A percentile compares a stretch with the other conserved stretches of the same genome.
phyloP scores from a whole-genome alignment of 1,139 yeast genomes.

The Pichia sp. region DNA sequence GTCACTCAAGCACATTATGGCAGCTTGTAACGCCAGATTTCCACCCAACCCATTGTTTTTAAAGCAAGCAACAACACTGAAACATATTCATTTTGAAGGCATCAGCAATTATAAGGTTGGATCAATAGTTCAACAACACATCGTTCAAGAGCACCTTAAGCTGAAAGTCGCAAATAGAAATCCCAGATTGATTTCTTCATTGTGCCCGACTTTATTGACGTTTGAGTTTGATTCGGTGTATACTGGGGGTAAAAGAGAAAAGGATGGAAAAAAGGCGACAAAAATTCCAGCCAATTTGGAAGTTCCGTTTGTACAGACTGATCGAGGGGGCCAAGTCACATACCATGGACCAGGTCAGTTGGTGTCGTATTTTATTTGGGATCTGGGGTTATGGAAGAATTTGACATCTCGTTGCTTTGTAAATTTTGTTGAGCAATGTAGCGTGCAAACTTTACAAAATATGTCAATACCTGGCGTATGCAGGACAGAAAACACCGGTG shows the following conservation, averaged over 20 bases:
- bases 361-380: conserved; percentile 77
- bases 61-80: conserved; percentile 26
- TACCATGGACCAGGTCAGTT: conserved; percentile 96
- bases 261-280: conserved; percentile 28
- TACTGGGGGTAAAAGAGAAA: conserved; percentile 83
- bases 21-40: conserved; percentile 3
- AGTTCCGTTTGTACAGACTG: conserved; percentile 75
- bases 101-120: conserved; percentile 52
- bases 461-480: conserved; percentile 15
- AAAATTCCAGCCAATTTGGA: conserved; percentile 45
- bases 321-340: conserved; percentile 95
- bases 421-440: conserved; percentile 54
- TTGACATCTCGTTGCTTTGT: conserved; percentile 74
- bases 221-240: conserved; percentile 81
- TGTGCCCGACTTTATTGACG: conserved; percentile 43
- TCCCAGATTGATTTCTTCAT: conserved; percentile 5
- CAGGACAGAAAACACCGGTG: conserved; percentile 73
- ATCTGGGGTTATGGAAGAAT: conserved; percentile 50
- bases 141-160: conserved; percentile 51
- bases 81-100: conserved; percentile 58
- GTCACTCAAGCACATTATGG: background rate
- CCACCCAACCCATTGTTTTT: conserved; percentile 6
- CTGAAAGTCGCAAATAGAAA: conserved; percentile 11
- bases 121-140: conserved; percentile 48
- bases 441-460: conserved; percentile 41